Evolutionary conservation across 164 flowering plant genomes (phyloP), one percentile per base, ranked within the genome.

Genomic region (Tinospora cordifolia): DNA sequence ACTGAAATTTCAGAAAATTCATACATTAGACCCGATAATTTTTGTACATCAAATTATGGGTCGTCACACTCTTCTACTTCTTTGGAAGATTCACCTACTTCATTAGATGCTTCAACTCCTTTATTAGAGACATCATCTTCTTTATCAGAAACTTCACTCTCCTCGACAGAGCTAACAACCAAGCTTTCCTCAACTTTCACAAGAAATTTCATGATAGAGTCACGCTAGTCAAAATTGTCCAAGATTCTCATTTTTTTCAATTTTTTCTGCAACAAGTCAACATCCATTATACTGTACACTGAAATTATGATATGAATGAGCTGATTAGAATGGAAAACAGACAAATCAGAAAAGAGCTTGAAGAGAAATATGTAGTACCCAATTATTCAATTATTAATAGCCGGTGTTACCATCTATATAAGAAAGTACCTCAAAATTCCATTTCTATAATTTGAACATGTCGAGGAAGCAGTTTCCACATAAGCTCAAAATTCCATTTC

Each of bases 401-500:
- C n/a, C n/a, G 14, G 69, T 6, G 59, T 40, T 72, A 68, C 39
- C 21, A 69, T 26, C 15, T 60, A 44, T 17, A 27, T 30, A 13
- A 7, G 40, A n/a, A 58, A 67, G 64, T 79, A 93, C 98, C 98
- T 93, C 89, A 63, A 89, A 88, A 59, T 93, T 97, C 88, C 86
- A 75, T 79, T 76, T 91, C 88, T 74, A 93, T 91, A 63, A 93
- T 91, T 85, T 93, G 92, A 72, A 91, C 84, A 81, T 91, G 98
- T 40, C 98, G 84, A 71, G 98, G 98, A 77, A 93, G 90, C 82
- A 93, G 66, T 74, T 84, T 85, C 82, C 91, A 85, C 93, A 91
- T 87, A 62, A 93, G 89, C 26, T 91, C 98, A 17, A 87, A 84
- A 81, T 92, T 90, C 98, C 98, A 93, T 79, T 93, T 93, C 83